Evolutionary conservation across 1,284 basidiomycete genomes (phyloP), one percentile per base, ranked within the genome.

Genomic region (Takashimella koratensis): DNA sequence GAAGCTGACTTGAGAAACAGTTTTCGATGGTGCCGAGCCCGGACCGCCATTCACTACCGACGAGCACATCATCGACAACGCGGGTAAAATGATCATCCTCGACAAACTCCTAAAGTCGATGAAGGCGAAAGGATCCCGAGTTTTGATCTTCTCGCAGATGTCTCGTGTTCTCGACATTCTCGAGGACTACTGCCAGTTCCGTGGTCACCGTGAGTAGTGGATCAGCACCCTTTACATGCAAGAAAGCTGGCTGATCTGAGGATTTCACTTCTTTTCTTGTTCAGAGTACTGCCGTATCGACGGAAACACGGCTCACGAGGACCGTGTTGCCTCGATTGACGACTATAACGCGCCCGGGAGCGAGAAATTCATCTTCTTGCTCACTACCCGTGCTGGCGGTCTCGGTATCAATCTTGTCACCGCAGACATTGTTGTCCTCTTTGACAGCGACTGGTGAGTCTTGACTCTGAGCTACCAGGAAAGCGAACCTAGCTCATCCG

Each of bases 141-240:
- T 95, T 2, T 84, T 98, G 60, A 97, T 98, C 63, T 98, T 99
- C 80, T 94, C 90, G 63, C 95, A 98, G 77, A 98, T 98, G 95
- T 94, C 90, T 76, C 88, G 95, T 43, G 86, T 93, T 23, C 78
- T 89, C 24, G 96, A 98, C 75, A 98, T 99, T 58, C 77, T 98
- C 41, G 95, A 98, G 73, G 96, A 98, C 71, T 98, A 96, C 76
- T 98, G 93, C 74, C 79, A 96, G 57, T 98, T 98, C 81, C 81
- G 95, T 46, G 79, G 79, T 53, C 95, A 89, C 77, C 86, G 92
- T 94, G 65, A 57, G 88, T 82, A 2, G 13, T 45, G 11, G 25
- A 36, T 16, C 8, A 36, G 16, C 30, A 36, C 8, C 16, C 30
- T 16, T n/a, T n/a, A n/a, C n/a, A n/a, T n/a, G n/a, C n/a, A n/a